Conservation (phyloP, 2,329 filamentous ascomycete genomes). For the Microdochium paspali region DNA sequence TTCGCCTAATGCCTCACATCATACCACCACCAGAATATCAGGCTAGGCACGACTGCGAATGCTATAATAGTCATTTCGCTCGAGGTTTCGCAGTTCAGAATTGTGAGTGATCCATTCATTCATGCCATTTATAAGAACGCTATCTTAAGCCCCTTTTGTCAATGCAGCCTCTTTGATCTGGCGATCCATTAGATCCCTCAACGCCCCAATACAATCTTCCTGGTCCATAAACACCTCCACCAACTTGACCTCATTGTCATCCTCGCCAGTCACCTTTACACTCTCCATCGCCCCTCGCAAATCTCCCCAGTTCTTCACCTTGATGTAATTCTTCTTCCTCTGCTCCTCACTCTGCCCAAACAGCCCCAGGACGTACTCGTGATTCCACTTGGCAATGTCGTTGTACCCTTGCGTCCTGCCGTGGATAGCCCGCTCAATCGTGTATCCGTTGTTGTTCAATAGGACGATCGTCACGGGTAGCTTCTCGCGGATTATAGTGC, state of each 20-base stretch:
- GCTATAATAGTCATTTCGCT: too few species aligned
- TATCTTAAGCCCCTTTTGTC: neutral
- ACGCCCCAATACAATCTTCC: constrained; percentile 18
- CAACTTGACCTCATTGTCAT: constrained; percentile 18
- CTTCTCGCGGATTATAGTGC: constrained; percentile 48
- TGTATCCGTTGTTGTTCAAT: constrained; percentile 51
- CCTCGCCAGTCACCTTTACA: constrained; percentile 15
- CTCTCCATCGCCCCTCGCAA: constrained; percentile 19
- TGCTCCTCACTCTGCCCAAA: constrained; percentile 32
- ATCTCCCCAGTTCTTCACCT: constrained; percentile 34
- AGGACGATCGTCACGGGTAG: constrained; percentile 40
- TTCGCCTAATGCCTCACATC: too few species aligned
- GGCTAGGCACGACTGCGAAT: too few species aligned
- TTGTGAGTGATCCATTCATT: too few species aligned
- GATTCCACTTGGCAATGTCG: constrained; percentile 41
- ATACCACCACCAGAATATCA: too few species aligned
- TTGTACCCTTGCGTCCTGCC: constrained; percentile 44
- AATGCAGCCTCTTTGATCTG: neutral
- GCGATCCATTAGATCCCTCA: constrained; percentile 1
- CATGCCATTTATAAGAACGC: too few species aligned
- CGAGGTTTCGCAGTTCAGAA: too few species aligned
- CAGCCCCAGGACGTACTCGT: constrained; percentile 35
- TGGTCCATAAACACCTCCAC: constrained; percentile 21
- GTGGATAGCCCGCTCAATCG: constrained; percentile 48
- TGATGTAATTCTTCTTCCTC: constrained; percentile 17